phyloP scores from a whole-genome alignment of 257 asterid genomes.

The Jacaranda copaia region DNA sequence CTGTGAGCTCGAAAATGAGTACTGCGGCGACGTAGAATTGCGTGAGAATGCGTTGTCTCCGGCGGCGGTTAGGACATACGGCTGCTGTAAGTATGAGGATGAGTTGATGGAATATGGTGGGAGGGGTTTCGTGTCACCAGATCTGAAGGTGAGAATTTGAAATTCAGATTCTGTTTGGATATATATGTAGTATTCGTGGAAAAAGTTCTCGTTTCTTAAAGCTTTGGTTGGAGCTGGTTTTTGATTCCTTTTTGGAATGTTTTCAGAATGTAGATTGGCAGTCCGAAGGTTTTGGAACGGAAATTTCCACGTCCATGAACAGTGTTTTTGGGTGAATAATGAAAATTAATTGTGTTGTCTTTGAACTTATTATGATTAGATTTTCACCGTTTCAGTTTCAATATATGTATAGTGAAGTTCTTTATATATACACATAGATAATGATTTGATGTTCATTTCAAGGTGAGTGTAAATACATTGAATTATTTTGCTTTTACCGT shows the following conservation, averaged over 20 bases:
- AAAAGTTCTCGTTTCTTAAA: conserved; percentile 5
- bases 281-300: conserved; percentile 49
- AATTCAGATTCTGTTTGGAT: conserved; percentile 28
- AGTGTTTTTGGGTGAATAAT: conserved; percentile 46
- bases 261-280: conserved; percentile 46
- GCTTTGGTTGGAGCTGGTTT: background rate
- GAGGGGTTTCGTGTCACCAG: conserved; percentile 43
- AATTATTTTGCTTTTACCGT: conserved; percentile 20
- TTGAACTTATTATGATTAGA: conserved; percentile 12
- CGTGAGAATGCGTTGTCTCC: conserved; percentile 43
- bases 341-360: background rate
- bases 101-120: conserved; percentile 27
- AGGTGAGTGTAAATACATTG: conserved; percentile 12
- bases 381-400: conserved; percentile 29
- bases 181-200: background rate
- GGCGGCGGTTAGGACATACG: conserved; percentile 38
- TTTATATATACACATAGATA: background rate
- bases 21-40: conserved; percentile 12
- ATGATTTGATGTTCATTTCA: background rate
- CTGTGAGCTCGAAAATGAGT: conserved; percentile 34
- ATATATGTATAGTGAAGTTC: background rate
- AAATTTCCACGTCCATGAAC: conserved; percentile 48
- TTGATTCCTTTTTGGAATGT: background rate
- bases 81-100: conserved; percentile 4
- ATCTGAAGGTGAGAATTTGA: conserved; percentile 57